These are phyloP conservation scores for Thoreauomyces humboldtii DNA, from an alignment of 192 early-diverging fungal species.

Conservation along the genomic window DNA sequence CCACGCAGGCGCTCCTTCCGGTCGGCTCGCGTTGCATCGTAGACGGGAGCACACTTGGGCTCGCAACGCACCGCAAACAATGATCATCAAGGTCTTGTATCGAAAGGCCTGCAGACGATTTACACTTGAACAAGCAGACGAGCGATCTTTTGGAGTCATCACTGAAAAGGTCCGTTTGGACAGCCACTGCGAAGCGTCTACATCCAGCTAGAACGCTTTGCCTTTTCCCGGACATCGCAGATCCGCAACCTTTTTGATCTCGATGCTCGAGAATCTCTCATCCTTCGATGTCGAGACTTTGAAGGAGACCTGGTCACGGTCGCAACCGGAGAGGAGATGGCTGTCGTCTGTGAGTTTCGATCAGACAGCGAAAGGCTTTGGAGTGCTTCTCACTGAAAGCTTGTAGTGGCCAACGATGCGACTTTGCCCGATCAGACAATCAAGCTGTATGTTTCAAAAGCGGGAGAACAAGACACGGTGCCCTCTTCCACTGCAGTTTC, in stretches of 20 bases:
- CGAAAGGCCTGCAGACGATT: background rate
- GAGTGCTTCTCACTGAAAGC: no score
- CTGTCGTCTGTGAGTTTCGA: conserved; percentile 1
- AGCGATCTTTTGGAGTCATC: background rate
- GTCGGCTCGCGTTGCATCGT: background rate
- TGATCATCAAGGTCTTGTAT: conserved; percentile 4
- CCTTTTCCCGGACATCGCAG: background rate
- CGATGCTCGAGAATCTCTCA: background rate
- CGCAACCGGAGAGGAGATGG: conserved; percentile 1
- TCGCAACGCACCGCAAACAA: background rate
- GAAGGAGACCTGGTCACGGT: conserved; percentile 22
- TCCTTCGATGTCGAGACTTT: conserved; percentile 4
- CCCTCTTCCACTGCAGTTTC: background rate
- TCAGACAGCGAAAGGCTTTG: no score
- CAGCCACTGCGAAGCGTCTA: background rate
- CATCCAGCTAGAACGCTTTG: background rate
- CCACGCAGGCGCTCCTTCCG: background rate
- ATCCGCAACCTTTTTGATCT: conserved; percentile 6
- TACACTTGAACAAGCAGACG: background rate
- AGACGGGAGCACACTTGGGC: background rate
- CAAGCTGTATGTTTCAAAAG: no score
- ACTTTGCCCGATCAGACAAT: no score
- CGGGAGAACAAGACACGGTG: no score
- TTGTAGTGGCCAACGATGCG: no score
- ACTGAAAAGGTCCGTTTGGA: background rate